A percentile compares a stretch with the other conserved stretches of the same genome.
These are phyloP conservation scores for Trichothecium sympodiale DNA, from an alignment of 2,329 filamentous ascomycete species.

Conservation along the genomic window DNA sequence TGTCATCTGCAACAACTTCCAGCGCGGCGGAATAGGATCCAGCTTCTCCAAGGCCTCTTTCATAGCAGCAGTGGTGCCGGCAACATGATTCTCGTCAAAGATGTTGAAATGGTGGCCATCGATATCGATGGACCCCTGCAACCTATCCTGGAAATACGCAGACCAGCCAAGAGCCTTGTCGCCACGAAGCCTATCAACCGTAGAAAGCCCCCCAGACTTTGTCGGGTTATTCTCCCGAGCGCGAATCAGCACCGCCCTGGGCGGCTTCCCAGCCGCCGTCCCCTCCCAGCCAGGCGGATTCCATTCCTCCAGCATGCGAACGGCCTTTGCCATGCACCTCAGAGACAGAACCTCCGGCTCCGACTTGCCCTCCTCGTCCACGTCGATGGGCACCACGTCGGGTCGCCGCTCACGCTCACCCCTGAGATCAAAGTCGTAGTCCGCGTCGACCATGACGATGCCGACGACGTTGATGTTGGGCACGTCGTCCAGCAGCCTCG, in stretches of 20 bases:
- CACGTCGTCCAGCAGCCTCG: constrained; percentile 26
- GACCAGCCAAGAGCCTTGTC: constrained; percentile 38
- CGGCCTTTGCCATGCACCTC: constrained; percentile 30
- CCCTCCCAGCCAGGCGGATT: constrained; percentile 25
- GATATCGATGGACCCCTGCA: constrained; percentile 33
- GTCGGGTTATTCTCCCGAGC: constrained; percentile 28
- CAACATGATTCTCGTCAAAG: constrained; percentile 22
- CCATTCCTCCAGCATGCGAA: constrained; percentile 28
- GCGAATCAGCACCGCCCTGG: constrained; percentile 32
- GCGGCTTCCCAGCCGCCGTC: constrained; percentile 15
- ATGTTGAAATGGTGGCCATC: constrained; percentile 41
- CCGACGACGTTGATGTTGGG: constrained; percentile 29
- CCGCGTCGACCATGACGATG: constrained; percentile 42
- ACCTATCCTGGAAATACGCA: constrained; percentile 29
- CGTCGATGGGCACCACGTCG: constrained; percentile 2
- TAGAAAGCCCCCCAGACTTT: constrained; percentile 12
- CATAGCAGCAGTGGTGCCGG: constrained; percentile 4
- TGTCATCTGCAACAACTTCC: neutral
- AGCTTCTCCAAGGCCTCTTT: neutral
- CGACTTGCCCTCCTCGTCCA: constrained; percentile 14
- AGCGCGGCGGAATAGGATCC: neutral
- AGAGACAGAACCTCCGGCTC: constrained; percentile 22
- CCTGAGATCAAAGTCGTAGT: constrained; percentile 16
- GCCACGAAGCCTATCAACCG: constrained; percentile 30
- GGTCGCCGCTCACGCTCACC: neutral